These are phyloP conservation scores for Sclerotinia borealis DNA, from an alignment of 2,329 filamentous ascomycete species.

Conservation along the genomic window DNA sequence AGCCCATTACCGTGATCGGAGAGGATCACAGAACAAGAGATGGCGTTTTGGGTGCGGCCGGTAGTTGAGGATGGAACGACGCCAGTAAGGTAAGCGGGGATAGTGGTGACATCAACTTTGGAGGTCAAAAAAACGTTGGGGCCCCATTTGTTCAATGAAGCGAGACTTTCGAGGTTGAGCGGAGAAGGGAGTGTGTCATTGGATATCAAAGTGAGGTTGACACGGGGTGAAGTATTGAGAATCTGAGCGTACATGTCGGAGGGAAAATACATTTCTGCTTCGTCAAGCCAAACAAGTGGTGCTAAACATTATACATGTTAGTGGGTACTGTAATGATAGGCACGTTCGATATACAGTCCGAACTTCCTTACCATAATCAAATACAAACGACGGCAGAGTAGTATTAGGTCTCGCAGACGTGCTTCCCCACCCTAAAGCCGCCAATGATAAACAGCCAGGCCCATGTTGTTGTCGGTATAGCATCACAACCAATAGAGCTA, in stretches of 20 bases:
- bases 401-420: conserved; percentile 8
- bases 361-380: conserved; percentile 39
- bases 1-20: conserved; percentile 47
- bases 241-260: conserved; percentile 43
- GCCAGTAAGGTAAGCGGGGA: conserved; percentile 45
- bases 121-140: conserved; percentile 42
- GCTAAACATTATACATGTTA: conserved; percentile 32
- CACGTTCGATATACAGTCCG: not conserved
- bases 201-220: conserved; percentile 38
- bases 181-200: conserved; percentile 32
- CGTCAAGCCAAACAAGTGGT: conserved; percentile 45
- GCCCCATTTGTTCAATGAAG: conserved; percentile 40
- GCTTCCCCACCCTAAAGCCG: not conserved
- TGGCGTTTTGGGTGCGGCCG: conserved; percentile 45
- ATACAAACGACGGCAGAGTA: conserved; percentile 38
- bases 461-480: conserved; percentile 2
- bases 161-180: conserved; percentile 43
- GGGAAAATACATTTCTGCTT: conserved; percentile 42
- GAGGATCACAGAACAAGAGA: conserved; percentile 48
- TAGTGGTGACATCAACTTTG: conserved; percentile 40
- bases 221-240: conserved; percentile 39
- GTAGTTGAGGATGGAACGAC: conserved; percentile 42
- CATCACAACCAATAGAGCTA: conserved; percentile 9
- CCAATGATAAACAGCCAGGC: conserved; percentile 2
- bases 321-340: not conserved